These are phyloP conservation scores for Nannizzia gypsea DNA, from an alignment of 2,329 filamentous ascomycete species.

Conservation along the genomic window DNA sequence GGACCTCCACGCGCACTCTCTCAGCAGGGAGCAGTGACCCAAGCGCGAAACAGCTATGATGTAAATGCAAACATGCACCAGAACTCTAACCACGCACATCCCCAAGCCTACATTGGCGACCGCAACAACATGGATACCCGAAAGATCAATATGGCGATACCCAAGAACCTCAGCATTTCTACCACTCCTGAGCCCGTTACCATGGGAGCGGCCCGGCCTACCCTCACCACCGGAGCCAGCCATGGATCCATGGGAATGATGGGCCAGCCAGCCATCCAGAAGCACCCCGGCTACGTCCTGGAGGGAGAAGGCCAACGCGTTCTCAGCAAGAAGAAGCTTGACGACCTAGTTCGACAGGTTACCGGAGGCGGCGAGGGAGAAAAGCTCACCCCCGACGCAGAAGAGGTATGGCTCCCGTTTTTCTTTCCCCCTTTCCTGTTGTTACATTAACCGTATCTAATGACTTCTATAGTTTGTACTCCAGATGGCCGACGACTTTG, in stretches of 20 bases:
- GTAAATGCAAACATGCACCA: conserved; percentile 18
- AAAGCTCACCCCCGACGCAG: conserved; percentile 77
- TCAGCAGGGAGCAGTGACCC: conserved; percentile 36
- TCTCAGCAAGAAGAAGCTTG: conserved; percentile 93
- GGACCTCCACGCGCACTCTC: conserved; percentile 34
- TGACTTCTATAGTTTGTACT: conserved; percentile 58
- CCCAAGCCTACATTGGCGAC: conserved; percentile 27
- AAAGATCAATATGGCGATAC: conserved; percentile 63
- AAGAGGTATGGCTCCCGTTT: conserved; percentile 57
- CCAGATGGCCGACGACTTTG: conserved; percentile 82
- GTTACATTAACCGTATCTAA: not conserved
- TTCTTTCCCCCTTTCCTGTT: not conserved
- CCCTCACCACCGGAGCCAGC: conserved; percentile 62
- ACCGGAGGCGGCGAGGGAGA: conserved; percentile 69
- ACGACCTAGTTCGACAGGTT: conserved; percentile 88
- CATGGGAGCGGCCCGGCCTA: conserved; percentile 65
- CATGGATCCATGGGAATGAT: conserved; percentile 70
- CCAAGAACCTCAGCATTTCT: conserved; percentile 63
- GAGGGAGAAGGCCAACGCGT: conserved; percentile 88
- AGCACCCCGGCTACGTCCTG: conserved; percentile 70
- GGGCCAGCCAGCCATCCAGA: conserved; percentile 72
- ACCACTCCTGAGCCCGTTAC: conserved; percentile 58
- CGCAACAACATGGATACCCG: conserved; percentile 31
- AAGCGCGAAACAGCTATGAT: conserved; percentile 33
- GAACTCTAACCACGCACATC: conserved; percentile 29